These are phyloP conservation scores for Silene conica DNA, from an alignment of 148 eudicot genomes.

Conservation along the genomic window DNA sequence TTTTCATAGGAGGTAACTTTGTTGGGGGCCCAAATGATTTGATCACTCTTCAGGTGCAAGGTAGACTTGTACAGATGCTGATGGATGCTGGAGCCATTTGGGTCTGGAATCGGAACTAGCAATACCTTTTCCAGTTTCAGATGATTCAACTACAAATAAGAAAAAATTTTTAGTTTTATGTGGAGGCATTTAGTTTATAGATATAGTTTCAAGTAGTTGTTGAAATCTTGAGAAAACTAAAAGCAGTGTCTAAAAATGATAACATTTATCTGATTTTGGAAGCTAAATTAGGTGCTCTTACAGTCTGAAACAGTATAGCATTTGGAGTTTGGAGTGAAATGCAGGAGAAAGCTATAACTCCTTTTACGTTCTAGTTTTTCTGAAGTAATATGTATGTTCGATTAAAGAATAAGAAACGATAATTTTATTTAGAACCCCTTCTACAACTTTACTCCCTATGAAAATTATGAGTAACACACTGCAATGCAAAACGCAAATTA, in stretches of 20 bases:
- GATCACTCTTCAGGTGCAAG: conserved; percentile 31
- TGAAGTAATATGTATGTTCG: neutral
- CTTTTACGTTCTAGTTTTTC: neutral
- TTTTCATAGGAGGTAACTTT: conserved; percentile 27
- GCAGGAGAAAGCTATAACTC: neutral
- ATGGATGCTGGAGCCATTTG: conserved; percentile 33
- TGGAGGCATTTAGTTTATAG: conserved; percentile 1
- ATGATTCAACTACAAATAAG: neutral
- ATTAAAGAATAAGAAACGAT: too few species aligned
- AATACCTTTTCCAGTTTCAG: neutral
- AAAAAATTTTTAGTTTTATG: neutral
- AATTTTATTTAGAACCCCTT: too few species aligned
- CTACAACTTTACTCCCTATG: too few species aligned
- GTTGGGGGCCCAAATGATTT: conserved; percentile 27
- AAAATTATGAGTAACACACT: too few species aligned
- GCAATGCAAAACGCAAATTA: neutral
- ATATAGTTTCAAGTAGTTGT: neutral
- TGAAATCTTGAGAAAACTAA: neutral
- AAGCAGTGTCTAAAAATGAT: neutral
- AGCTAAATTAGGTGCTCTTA: neutral
- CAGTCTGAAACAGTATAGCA: neutral
- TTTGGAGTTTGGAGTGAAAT: neutral
- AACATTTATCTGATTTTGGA: neutral
- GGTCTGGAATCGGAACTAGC: conserved; percentile 30
- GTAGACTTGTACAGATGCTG: conserved; percentile 31